Evolutionary conservation across 495 filamentous ascomycete genomes (phyloP).

Genomic region (Penicillium lagena): DNA sequence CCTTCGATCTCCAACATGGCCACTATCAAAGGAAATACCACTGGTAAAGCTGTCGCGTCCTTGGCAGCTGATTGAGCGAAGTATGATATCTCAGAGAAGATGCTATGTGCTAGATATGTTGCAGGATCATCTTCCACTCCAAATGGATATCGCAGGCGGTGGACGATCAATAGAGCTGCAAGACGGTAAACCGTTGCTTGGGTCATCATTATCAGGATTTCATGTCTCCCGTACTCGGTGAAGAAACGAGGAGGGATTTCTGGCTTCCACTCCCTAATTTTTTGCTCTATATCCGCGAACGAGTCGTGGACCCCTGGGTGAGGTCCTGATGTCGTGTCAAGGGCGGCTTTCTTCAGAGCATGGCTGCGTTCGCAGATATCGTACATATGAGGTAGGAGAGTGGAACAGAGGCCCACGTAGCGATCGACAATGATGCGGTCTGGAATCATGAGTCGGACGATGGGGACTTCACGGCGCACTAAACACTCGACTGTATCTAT

Average conservation of each 20-base stretch:
- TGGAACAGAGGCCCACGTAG: constrained; percentile 22
- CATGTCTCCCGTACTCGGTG: constrained; percentile 11
- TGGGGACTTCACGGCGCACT: constrained; percentile 23
- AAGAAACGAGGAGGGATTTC: constrained; percentile 9
- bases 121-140: constrained; percentile 16
- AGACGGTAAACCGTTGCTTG: constrained; percentile 28
- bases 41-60: constrained; percentile 14
- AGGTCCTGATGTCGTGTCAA: constrained; percentile 1
- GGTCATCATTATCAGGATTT: constrained; percentile 20
- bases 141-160: constrained; percentile 25
- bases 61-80: constrained; percentile 11
- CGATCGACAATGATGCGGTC: constrained; percentile 25
- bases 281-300: constrained; percentile 16
- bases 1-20: constrained; percentile 22
- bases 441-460: constrained; percentile 18
- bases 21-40: constrained; percentile 20
- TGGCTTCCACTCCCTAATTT: constrained; percentile 19
- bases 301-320: constrained; percentile 6
- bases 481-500: constrained; percentile 27
- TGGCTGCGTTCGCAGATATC: constrained; percentile 26
- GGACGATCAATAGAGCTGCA: constrained; percentile 23
- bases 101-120: constrained; percentile 14
- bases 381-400: constrained; percentile 23
- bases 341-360: constrained; percentile 7
- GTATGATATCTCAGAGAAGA: constrained; percentile 17